Evolutionary conservation across 495 filamentous ascomycete species (phyloP).

Genomic region (Polyplosphaeria fusca): DNA sequence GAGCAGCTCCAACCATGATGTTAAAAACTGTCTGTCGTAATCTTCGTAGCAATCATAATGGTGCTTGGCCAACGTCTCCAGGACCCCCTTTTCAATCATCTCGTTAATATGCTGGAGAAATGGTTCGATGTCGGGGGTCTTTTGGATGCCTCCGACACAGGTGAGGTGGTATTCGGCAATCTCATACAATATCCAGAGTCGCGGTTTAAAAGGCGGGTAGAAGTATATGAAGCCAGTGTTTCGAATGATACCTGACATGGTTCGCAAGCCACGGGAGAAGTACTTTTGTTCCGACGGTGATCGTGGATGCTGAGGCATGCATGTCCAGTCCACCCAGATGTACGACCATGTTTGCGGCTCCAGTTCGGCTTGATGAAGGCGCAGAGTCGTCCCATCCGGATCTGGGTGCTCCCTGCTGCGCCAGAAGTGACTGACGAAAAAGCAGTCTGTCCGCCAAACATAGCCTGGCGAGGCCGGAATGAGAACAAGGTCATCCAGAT

Average conservation of each 20-base stretch:
- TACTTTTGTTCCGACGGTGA: constrained; percentile 14
- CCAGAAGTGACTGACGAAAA: constrained; percentile 28
- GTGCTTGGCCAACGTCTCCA: constrained; percentile 18
- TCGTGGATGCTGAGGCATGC: constrained; percentile 24
- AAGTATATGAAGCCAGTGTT: constrained; percentile 25
- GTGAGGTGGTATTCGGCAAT: constrained; percentile 20
- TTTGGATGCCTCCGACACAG: constrained; percentile 3
- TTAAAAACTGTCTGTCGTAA: constrained; percentile 18
- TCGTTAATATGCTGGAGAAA: constrained; percentile 21
- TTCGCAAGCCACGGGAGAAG: constrained; percentile 15
- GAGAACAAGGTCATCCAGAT: constrained; percentile 18
- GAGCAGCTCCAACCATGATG: constrained; percentile 20
- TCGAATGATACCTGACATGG: constrained; percentile 24
- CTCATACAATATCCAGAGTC: constrained; percentile 27
- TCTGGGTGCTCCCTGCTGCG: constrained; percentile 17
- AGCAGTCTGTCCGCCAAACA: constrained; percentile 15
- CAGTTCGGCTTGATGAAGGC: constrained; percentile 21
- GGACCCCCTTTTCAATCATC: constrained; percentile 17
- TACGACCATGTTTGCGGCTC: constrained; percentile 23
- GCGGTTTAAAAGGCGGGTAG: constrained; percentile 25
- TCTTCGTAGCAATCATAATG: constrained; percentile 17
- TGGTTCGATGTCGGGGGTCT: constrained; percentile 16
- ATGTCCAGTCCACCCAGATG: constrained; percentile 27
- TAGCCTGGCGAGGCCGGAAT: constrained; percentile 13
- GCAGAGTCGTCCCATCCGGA: constrained; percentile 18